Evolutionary conservation across 2,329 filamentous ascomycete genomes (phyloP).

Genomic region (Paramyrothecium roridum): DNA sequence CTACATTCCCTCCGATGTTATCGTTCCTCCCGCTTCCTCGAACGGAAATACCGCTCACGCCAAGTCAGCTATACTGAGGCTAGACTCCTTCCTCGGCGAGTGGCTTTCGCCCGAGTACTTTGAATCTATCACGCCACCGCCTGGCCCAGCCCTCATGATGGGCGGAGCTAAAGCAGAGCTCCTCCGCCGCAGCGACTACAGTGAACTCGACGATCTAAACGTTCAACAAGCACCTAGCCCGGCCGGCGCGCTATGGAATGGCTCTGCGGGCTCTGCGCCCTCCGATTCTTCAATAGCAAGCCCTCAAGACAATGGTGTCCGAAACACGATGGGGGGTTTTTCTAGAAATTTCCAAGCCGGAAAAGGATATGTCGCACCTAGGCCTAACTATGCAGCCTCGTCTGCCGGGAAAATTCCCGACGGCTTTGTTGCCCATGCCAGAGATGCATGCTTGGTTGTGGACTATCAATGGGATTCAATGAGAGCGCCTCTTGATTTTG

Average conservation of each 20-base stretch:
- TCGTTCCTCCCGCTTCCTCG: constrained; percentile 26
- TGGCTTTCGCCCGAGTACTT: constrained; percentile 95
- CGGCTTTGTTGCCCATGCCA: constrained; percentile 86
- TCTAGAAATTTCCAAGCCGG: constrained; percentile 7
- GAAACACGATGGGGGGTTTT: constrained; percentile 3
- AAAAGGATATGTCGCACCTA: constrained; percentile 67
- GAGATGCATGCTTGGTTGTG: constrained; percentile 80
- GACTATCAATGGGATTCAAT: constrained; percentile 98
- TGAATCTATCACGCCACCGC: constrained; percentile 85
- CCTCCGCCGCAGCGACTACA: constrained; percentile 70
- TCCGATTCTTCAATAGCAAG: not conserved
- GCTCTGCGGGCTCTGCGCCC: constrained; percentile 23
- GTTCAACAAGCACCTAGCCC: constrained; percentile 15
- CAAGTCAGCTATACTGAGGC: constrained; percentile 64
- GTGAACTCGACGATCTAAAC: constrained; percentile 33
- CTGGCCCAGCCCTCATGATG: constrained; percentile 82
- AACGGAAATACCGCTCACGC: constrained; percentile 26
- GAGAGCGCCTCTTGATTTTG: constrained; percentile 74
- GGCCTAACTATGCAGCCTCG: constrained; percentile 80
- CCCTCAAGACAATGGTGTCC: not conserved
- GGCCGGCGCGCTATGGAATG: constrained; percentile 28
- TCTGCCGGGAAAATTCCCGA: constrained; percentile 76
- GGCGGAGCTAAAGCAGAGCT: constrained; percentile 85
- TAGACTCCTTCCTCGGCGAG: constrained; percentile 92
- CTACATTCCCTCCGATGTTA: constrained; percentile 27